Base-by-base conservation (phyloP, 495 filamentous ascomycete genomes). In the Lasiosphaeria hispida region DNA sequence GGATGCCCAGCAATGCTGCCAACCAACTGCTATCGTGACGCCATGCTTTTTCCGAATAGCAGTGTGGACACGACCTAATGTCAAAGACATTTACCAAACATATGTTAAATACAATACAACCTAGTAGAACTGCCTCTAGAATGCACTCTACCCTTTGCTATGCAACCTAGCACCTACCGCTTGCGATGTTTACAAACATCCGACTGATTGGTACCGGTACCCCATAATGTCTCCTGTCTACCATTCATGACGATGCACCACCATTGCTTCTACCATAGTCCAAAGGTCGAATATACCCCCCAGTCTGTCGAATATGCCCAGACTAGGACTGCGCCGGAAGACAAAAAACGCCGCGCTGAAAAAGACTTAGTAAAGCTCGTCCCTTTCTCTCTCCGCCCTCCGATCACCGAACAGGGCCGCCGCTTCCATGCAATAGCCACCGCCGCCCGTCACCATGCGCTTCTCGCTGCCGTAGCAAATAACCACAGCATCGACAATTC, bases 401-500 rank as follows among this genome's bases (percentile, higher is more conserved):
- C 74, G 72, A 48, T 87, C 86, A 15, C 87, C 86, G 75, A 95
- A 96, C 42, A 95, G 75, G 72, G 85, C 85, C 17, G 87, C 90
- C 43, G 91, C 91, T 69, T 96, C 91, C 54, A 91, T 83, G 69
- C 91, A 96, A 72, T 92, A 96, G 3, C 87, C 89, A 57, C 91
- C 89, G 15, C 78, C 79, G 33, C 80, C 77, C 11, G 80, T 84
- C 53, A 80, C 78, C 55, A 83, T 82, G 3, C 89, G 84, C 52
- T 85, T 84, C 72, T 96, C 92, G 65, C 89, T 96, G 34, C 87
- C 90, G 83, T 95, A 97, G 75, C 94, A 98, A 14, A 98, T 86
- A 33, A 97, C 82, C 14, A 87, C 85, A 10, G 90, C 94, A 77
- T 98, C 94, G 7, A 98, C 84, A 36, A 98, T 91, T 33, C 91